Conservation (phyloP, 495 filamentous ascomycete species). For the Amniculicola lignicola region DNA sequence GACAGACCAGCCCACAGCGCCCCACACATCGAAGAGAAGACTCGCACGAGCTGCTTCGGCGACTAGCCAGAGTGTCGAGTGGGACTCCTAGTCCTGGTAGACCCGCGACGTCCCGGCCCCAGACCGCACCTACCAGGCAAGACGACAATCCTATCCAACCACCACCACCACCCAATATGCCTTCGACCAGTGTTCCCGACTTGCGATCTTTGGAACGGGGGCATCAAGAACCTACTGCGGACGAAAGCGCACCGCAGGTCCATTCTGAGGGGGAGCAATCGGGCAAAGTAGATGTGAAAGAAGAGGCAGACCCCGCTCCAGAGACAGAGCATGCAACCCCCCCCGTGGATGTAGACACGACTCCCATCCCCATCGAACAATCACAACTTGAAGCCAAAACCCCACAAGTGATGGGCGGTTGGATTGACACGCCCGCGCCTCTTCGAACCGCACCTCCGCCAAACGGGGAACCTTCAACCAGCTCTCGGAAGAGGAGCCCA, state of each 20-base stretch:
- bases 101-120: slow-evolving; percentile 8
- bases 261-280: too few species aligned
- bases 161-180: too few species aligned
- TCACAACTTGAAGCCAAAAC: slow-evolving; percentile 38
- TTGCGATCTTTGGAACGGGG: too few species aligned
- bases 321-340: background rate
- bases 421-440: slow-evolving; percentile 46
- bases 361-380: slow-evolving; percentile 22
- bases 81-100: slow-evolving; percentile 41
- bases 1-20: slow-evolving; percentile 24
- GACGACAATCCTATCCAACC: background rate
- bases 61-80: slow-evolving; percentile 61
- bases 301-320: background rate
- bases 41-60: slow-evolving; percentile 63
- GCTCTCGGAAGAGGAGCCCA: slow-evolving; percentile 24
- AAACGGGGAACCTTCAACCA: too few species aligned
- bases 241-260: too few species aligned
- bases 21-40: slow-evolving; percentile 48
- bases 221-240: background rate
- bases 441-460: slow-evolving; percentile 4
- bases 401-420: slow-evolving; percentile 47
- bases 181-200: too few species aligned
- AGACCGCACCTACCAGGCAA: slow-evolving; percentile 19
- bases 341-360: slow-evolving; percentile 15
- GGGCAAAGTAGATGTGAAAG: background rate